Percentiles rank a stretch among this genome's conserved stretches.
phyloP scores from a whole-genome alignment of 208 protist genomes.

The Crithidia sp. region DNA sequence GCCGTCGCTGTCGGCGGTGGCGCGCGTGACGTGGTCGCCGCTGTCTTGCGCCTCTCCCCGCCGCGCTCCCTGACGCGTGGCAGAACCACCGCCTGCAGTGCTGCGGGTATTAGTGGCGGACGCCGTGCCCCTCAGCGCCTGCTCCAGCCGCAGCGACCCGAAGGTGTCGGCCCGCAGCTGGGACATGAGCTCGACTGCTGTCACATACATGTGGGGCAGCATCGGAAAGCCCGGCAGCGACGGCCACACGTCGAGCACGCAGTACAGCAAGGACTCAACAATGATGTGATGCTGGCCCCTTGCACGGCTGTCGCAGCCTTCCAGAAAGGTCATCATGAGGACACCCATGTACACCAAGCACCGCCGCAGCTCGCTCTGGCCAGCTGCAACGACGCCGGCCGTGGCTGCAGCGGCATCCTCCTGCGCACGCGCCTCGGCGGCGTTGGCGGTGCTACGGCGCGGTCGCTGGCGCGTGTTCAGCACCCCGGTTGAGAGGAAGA shows the following conservation, averaged over 20 bases:
- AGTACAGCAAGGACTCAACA: conserved; percentile 41
- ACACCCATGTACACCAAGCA: conserved; percentile 39
- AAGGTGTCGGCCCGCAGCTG: conserved; percentile 33
- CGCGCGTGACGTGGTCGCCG: too few relatives aligned
- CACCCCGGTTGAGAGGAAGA: conserved; percentile 39
- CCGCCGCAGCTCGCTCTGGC: conserved; percentile 30
- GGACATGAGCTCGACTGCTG: conserved; percentile 39
- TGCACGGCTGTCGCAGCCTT: conserved; percentile 28
- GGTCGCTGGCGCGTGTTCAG: conserved; percentile 63
- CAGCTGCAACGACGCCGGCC: conserved; percentile 15
- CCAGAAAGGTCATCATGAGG: conserved; percentile 41
- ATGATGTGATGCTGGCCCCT: conserved; percentile 22
- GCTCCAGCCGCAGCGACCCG: conserved; percentile 14
- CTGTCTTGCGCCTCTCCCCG: neutral
- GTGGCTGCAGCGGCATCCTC: conserved; percentile 13
- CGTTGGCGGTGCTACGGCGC: conserved; percentile 29
- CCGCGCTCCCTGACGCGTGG: too few relatives aligned
- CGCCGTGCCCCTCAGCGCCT: neutral
- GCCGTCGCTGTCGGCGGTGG: too few relatives aligned
- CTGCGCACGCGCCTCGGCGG: conserved; percentile 19
- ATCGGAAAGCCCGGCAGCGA: conserved; percentile 35
- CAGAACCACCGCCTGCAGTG: too few relatives aligned
- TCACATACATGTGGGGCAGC: conserved; percentile 37
- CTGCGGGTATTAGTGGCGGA: neutral
- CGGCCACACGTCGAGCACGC: conserved; percentile 49